phyloP scores from a whole-genome alignment of 2,329 filamentous ascomycete genomes.

The Nemania serpens region DNA sequence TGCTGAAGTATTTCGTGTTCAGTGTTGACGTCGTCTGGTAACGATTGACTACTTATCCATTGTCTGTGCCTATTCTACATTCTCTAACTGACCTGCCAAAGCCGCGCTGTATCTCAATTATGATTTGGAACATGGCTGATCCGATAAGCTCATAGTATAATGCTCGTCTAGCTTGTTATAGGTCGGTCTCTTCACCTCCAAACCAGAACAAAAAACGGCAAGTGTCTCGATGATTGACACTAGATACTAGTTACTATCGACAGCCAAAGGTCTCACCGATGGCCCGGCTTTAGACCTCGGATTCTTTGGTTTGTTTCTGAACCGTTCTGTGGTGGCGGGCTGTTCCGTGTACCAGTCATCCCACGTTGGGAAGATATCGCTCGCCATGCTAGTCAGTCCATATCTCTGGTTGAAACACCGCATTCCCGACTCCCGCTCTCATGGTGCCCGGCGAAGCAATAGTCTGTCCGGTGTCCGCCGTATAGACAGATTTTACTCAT shows the following conservation, averaged over 20 bases:
- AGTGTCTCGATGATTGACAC: not conserved
- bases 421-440: slow-evolving; percentile 7
- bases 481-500: not conserved
- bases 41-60: not conserved
- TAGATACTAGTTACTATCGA: not conserved
- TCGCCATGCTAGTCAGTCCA: not conserved
- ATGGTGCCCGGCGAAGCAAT: not conserved
- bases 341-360: not conserved
- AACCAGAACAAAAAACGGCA: slow-evolving; percentile 2
- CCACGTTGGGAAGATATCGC: not conserved
- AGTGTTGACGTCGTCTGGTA: not conserved
- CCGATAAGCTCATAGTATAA: not conserved
- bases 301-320: not conserved
- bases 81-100: slow-evolving; percentile 4
- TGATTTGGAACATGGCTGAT: not conserved
- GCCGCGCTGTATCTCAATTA: not conserved
- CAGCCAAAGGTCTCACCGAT: slow-evolving; percentile 3
- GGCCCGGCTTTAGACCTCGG: not conserved
- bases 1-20: slow-evolving; percentile 6
- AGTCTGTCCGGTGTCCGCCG: not conserved
- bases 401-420: slow-evolving; percentile 7
- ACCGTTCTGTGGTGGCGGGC: not conserved
- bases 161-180: not conserved
- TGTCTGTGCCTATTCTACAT: slow-evolving; percentile 1
- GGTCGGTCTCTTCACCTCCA: not conserved